Evolutionary conservation across 495 filamentous ascomycete species (phyloP).

Genomic region (Cercophora samala): DNA sequence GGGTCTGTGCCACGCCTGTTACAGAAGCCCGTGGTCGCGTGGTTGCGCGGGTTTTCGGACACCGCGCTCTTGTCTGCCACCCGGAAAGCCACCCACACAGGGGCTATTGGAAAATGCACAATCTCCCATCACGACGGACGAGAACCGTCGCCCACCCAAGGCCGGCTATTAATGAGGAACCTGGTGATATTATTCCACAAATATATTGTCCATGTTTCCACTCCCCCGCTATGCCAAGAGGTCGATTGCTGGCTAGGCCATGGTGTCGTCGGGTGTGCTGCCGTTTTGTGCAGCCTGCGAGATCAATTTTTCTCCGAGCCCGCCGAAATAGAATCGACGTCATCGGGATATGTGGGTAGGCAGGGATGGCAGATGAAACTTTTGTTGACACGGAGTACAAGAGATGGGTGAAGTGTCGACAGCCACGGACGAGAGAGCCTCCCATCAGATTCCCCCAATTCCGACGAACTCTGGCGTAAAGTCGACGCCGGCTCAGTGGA

Average conservation of each 20-base stretch:
- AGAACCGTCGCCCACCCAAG: not conserved
- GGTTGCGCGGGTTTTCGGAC: slow-evolving; percentile 3
- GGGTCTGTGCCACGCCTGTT: slow-evolving; percentile 10
- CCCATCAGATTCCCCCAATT: not conserved
- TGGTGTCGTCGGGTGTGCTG: not conserved
- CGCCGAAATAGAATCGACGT: not conserved
- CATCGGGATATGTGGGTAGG: not conserved
- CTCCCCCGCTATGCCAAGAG: slow-evolving; percentile 5
- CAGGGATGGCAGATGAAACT: not conserved
- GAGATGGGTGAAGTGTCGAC: not conserved
- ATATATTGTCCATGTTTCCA: not conserved
- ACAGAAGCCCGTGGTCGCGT: not conserved
- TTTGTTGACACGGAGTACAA: not conserved
- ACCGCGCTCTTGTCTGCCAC: not conserved
- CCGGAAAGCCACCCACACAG: not conserved
- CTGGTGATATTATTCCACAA: slow-evolving; percentile 3
- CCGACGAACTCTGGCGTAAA: slow-evolving; percentile 12
- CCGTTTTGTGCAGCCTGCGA: not conserved
- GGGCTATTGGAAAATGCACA: not conserved
- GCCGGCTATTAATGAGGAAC: not conserved
- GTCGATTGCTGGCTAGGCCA: not conserved
- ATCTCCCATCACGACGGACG: slow-evolving; percentile 6
- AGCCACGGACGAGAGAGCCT: not conserved
- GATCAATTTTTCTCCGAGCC: not conserved
- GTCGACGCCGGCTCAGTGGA: not conserved